Conservation (phyloP, 2,329 filamentous ascomycete genomes). For the Sclerotinia trifoliorum region DNA sequence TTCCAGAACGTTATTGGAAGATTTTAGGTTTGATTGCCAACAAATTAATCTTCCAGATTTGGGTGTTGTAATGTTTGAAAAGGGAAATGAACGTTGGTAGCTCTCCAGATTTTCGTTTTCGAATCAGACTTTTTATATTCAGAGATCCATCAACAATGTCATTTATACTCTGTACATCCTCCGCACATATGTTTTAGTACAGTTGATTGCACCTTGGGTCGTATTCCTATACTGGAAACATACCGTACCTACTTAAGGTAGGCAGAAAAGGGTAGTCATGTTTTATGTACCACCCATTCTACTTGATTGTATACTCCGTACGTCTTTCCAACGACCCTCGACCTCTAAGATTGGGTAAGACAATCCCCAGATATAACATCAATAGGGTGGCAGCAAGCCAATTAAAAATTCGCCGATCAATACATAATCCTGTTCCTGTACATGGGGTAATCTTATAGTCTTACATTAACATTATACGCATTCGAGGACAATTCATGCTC, state of each 20-base stretch:
- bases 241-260: not conserved
- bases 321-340: not conserved
- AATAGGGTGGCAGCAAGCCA: not conserved
- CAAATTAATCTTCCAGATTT: conserved; percentile 3
- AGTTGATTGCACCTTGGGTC: not conserved
- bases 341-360: conserved; percentile 1
- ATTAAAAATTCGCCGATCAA: conserved; percentile 3
- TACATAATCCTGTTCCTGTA: not conserved
- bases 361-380: not conserved
- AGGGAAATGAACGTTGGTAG: not conserved
- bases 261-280: not conserved
- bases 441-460: not conserved
- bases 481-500: conserved; percentile 12
- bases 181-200: no score
- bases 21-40: conserved; percentile 11
- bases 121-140: not conserved
- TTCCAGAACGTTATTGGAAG: conserved; percentile 9
- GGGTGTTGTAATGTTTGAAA: not conserved
- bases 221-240: no score
- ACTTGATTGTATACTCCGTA: not conserved
- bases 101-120: not conserved
- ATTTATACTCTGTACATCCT: no score
- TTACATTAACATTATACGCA: conserved; percentile 11
- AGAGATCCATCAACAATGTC: not conserved
- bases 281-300: not conserved